These are phyloP conservation scores for Halophytophthora batemanensis DNA, from an alignment of 352 stramenopile genomes.

Conservation along the genomic window DNA sequence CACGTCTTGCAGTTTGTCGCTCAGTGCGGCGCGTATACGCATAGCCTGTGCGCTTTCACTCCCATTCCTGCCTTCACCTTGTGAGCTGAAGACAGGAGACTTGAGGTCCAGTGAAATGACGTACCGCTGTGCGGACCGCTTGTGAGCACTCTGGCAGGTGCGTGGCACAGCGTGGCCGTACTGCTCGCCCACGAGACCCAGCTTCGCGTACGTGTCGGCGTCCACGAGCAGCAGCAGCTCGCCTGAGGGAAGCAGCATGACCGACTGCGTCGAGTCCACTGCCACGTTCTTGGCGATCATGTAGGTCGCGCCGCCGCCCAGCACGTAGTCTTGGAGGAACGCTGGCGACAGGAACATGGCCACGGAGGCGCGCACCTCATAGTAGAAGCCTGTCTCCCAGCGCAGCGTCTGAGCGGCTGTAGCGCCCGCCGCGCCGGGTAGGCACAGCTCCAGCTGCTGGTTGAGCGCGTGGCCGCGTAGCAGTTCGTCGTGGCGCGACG, in stretches of 20 bases:
- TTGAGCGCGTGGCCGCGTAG: constrained; percentile 48
- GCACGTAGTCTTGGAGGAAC: constrained; percentile 66
- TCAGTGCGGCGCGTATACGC: too few species aligned
- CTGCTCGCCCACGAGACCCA: constrained; percentile 67
- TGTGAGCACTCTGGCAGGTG: constrained; percentile 16
- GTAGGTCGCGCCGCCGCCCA: constrained; percentile 40
- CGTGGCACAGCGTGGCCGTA: constrained; percentile 39
- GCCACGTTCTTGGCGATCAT: constrained; percentile 80
- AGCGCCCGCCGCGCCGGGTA: constrained; percentile 33
- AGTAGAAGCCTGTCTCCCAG: constrained; percentile 84
- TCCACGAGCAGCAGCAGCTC: constrained; percentile 74
- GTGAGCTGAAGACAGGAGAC: constrained; percentile 28
- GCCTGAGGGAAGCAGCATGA: constrained; percentile 58
- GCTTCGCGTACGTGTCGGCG: constrained; percentile 58
- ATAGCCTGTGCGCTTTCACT: constrained; percentile 36
- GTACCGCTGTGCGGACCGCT: constrained; percentile 44
- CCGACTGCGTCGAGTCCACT: constrained; percentile 48
- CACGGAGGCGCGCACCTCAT: constrained; percentile 56
- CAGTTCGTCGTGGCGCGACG: constrained; percentile 48
- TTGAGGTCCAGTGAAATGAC: constrained; percentile 63
- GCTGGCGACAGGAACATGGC: constrained; percentile 49
- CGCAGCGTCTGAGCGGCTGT: constrained; percentile 46
- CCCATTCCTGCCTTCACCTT: constrained; percentile 29
- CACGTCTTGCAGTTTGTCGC: constrained; percentile 45
- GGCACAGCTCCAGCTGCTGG: constrained; percentile 72